Evolutionary conservation across 176 grass and related monocot species (phyloP).

Genomic region (Raddia guianensis): DNA sequence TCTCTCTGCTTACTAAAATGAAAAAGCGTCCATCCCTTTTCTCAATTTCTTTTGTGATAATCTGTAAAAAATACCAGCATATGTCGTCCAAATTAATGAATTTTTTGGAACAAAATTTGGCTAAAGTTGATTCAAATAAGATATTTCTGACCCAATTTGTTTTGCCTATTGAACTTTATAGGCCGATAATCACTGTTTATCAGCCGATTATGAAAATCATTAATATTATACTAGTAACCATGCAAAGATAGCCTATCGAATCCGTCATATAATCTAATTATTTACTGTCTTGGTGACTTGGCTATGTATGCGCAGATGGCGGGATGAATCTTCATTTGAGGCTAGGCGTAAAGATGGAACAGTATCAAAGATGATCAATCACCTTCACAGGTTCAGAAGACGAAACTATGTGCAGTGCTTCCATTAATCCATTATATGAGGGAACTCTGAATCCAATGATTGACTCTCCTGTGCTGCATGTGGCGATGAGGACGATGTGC

Average conservation of each 20-base stretch:
- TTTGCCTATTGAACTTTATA: no score
- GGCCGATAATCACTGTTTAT: no score
- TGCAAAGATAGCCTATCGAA: constrained; percentile 10
- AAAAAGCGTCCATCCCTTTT: no score
- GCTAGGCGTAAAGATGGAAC: not conserved
- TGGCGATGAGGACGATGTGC: constrained; percentile 25
- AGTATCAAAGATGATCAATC: not conserved
- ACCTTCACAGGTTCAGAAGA: not conserved
- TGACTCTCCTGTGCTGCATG: not conserved
- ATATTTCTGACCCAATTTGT: no score
- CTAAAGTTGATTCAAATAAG: no score
- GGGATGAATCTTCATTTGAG: not conserved
- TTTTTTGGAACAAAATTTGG: no score
- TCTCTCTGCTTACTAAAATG: no score
- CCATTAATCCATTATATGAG: not conserved
- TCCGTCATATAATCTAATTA: not conserved
- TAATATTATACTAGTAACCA: not conserved
- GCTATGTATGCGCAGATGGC: not conserved
- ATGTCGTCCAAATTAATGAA: no score
- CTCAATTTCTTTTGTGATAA: no score
- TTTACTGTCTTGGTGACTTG: not conserved
- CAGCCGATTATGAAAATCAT: no score
- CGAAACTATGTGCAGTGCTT: not conserved
- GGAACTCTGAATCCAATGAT: constrained; percentile 28
- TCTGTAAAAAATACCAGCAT: no score